These are phyloP conservation scores for Mortierella hygrophila DNA, from an alignment of 192 early-diverging fungal species.

Conservation along the genomic window DNA sequence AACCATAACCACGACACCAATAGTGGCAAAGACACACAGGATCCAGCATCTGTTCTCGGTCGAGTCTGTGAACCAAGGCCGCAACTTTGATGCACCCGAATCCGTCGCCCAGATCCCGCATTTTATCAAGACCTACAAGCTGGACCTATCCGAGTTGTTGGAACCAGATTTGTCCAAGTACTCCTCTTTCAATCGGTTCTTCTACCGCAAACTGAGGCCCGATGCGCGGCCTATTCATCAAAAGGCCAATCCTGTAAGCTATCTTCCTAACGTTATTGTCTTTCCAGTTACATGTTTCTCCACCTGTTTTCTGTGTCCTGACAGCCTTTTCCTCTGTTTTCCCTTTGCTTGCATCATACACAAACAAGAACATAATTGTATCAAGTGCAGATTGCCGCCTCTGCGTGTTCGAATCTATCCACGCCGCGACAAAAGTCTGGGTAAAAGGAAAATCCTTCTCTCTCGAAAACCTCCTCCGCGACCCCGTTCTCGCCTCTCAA, in stretches of 20 bases:
- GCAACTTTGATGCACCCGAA: slow-evolving; percentile 71
- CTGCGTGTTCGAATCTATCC: slow-evolving; percentile 67
- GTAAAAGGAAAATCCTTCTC: slow-evolving; percentile 81
- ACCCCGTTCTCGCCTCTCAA: slow-evolving; percentile 58
- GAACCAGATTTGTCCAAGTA: slow-evolving; percentile 65
- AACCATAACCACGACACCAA: no score
- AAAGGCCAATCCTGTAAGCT: slow-evolving; percentile 42
- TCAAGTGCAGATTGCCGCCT: slow-evolving; percentile 74
- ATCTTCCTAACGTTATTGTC: not conserved
- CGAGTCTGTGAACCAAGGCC: slow-evolving; percentile 63
- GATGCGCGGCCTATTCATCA: slow-evolving; percentile 62
- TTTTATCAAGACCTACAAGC: slow-evolving; percentile 77
- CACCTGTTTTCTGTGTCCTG: not conserved
- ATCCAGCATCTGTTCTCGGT: slow-evolving; percentile 44
- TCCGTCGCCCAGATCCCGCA: slow-evolving; percentile 70
- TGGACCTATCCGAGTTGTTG: slow-evolving; percentile 74
- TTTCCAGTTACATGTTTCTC: not conserved
- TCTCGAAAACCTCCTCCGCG: slow-evolving; percentile 65
- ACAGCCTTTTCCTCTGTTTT: no score
- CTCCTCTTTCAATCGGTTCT: slow-evolving; percentile 80
- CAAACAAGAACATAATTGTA: slow-evolving; percentile 59
- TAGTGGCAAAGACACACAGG: slow-evolving; percentile 35
- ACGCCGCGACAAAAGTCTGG: slow-evolving; percentile 71
- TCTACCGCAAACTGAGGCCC: slow-evolving; percentile 77
- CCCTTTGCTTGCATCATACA: no score